A percentile compares a stretch with the other conserved stretches of the same genome.
Evolutionary conservation across 257 asterid genomes (phyloP).

Genomic region (Capsicum rhomboideum): DNA sequence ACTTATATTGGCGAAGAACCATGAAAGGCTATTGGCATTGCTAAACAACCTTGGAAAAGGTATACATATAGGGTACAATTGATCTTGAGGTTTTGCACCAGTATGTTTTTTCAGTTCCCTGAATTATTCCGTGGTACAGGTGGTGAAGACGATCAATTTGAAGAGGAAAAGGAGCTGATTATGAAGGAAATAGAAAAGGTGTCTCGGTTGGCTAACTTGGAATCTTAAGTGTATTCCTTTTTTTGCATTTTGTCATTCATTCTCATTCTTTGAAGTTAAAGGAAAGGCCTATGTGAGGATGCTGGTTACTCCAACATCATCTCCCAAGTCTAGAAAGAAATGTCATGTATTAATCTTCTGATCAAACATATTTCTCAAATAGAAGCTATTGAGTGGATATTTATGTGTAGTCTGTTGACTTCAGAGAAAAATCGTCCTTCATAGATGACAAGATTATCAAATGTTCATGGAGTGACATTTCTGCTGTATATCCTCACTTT

Average conservation of each 20-base stretch:
- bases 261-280: background rate
- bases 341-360: background rate
- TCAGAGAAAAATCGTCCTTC: background rate
- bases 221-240: slow-evolving; percentile 28
- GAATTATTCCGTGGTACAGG: slow-evolving; percentile 36
- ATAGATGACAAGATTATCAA: background rate
- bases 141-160: slow-evolving; percentile 87
- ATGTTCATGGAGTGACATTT: background rate
- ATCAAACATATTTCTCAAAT: background rate
- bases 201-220: slow-evolving; percentile 50
- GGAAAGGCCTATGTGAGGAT: background rate
- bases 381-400: background rate
- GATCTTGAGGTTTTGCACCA: background rate
- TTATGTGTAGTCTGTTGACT: background rate
- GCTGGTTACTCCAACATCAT: background rate
- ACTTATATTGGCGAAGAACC: slow-evolving; percentile 78
- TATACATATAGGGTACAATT: slow-evolving; percentile 4
- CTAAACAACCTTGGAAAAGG: slow-evolving; percentile 86
- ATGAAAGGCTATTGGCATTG: slow-evolving; percentile 62
- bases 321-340: background rate
- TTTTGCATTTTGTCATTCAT: background rate
- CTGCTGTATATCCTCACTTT: background rate
- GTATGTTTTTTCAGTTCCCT: background rate
- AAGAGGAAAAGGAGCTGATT: slow-evolving; percentile 84
- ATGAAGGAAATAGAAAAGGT: slow-evolving; percentile 83